Evolutionary conservation across 2,329 filamentous ascomycete species (phyloP), one percentile per base, ranked within the genome.

Genomic region (Pseudopyricularia cyperi): DNA sequence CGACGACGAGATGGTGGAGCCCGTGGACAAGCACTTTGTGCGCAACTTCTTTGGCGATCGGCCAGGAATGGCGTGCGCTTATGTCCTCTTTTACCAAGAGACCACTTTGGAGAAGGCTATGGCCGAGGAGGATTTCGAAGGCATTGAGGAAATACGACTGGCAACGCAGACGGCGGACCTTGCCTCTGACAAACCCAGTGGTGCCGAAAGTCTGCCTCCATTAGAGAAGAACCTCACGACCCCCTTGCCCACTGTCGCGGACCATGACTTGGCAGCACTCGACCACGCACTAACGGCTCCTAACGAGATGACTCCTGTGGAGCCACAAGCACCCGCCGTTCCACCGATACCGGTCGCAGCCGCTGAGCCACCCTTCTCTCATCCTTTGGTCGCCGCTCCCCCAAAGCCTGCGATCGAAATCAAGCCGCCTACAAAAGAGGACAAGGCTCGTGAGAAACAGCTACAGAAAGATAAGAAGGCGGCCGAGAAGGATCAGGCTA

Each of bases 1-100:
- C 60, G 93, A 98, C 60, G 93, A 98, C 61, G 93, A 98, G 69
- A 89, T 97, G 81, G 93, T 98, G 4, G 93, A 98, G 65, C 93
- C 93, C 0, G 93, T 98, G 5, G 89, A 96, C 66, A 96, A 96
- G 67, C 84, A 87, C 63, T 98, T 94, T 62, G 93, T 98, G 35
- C 81, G 85, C 57, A 96, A 95, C 65, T 98, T 98, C 69, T 98
- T 98, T 61, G 93, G 93, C 15, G 93, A 96, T 64, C 89, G 87
- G 62, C 84, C 85, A 0, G 89, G 89, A 3, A 80, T 94, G 66
- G 93, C 93, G 9, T 96, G 90, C 60, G 93, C 93, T 30, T 98
- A 98, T 62, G 90, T 98, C 15, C 73, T 98, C 9, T 98, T 98
- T 66, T 98, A 98, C 68, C 93, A 96, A 65, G 91, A 98, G 67